Evolutionary conservation across 129 eudicot genomes (phyloP).

Genomic region (Chrysanthemum makinoi): DNA sequence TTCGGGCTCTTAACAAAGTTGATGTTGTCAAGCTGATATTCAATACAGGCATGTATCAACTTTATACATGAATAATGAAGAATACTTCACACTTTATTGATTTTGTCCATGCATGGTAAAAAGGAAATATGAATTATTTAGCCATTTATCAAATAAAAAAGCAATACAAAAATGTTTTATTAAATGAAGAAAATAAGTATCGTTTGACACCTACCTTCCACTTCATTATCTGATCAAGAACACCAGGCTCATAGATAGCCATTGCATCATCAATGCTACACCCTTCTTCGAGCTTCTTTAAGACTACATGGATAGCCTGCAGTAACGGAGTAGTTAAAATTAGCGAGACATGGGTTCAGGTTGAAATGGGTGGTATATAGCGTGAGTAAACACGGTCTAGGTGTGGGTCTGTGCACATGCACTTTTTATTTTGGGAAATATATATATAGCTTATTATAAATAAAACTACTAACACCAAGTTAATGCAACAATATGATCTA

Average conservation of each 20-base stretch:
- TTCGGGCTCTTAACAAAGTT: too few species aligned
- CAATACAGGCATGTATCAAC: too few species aligned
- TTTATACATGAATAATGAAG: too few species aligned
- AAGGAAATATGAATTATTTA: too few species aligned
- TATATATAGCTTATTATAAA: neutral
- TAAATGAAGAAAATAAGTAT: too few species aligned
- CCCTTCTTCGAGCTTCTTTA: slow-evolving; percentile 62
- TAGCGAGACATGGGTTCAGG: neutral
- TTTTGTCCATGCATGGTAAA: too few species aligned
- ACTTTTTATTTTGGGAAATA: neutral
- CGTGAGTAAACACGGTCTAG: neutral
- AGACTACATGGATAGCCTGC: slow-evolving; percentile 78
- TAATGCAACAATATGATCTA: neutral
- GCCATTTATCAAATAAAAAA: too few species aligned
- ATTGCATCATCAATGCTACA: slow-evolving; percentile 70
- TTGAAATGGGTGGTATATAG: neutral
- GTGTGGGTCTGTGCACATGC: neutral
- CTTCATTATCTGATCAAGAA: slow-evolving; percentile 51
- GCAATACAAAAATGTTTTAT: too few species aligned
- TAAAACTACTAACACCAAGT: neutral
- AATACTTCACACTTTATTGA: too few species aligned
- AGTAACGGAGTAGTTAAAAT: slow-evolving; percentile 15
- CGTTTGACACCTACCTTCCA: too few species aligned
- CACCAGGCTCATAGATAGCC: slow-evolving; percentile 66
- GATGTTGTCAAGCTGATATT: too few species aligned